Percentiles rank a stretch among this genome's conserved stretches.
phyloP scores from a whole-genome alignment of 306 rosid genomes.

The Cucurbita moschata region DNA sequence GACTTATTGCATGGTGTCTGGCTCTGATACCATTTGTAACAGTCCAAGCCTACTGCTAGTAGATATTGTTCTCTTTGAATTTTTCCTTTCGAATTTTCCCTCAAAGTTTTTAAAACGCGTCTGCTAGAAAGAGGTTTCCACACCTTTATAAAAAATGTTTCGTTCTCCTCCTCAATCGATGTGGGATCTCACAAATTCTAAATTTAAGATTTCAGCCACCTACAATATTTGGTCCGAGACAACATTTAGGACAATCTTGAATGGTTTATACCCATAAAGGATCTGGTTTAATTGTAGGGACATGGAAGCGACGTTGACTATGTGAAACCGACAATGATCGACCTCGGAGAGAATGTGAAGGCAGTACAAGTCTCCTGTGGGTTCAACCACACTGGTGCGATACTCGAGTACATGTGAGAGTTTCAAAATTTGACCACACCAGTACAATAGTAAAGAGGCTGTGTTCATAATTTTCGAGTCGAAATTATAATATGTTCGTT shows the following conservation, averaged over 20 bases:
- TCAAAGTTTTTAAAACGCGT: too few species aligned
- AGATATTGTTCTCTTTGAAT: too few species aligned
- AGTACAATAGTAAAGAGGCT: neutral
- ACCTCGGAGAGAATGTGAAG: conserved; percentile 37
- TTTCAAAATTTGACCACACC: neutral
- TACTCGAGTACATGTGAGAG: conserved; percentile 45
- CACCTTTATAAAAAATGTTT: too few species aligned
- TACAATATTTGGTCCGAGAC: neutral
- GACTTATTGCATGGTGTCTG: too few species aligned
- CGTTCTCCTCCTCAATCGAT: too few species aligned
- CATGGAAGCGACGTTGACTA: conserved; percentile 82
- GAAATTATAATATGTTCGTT: neutral
- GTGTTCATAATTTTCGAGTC: neutral
- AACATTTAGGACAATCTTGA: neutral
- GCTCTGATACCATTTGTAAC: too few species aligned
- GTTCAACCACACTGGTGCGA: conserved; percentile 90
- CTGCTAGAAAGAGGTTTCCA: too few species aligned
- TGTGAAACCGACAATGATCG: conserved; percentile 48
- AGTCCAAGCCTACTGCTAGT: too few species aligned
- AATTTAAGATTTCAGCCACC: neutral
- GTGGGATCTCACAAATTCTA: neutral
- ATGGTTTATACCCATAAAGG: neutral
- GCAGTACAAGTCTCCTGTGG: conserved; percentile 85
- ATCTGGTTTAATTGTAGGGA: conserved; percentile 38
- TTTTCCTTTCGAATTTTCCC: too few species aligned